These are phyloP conservation scores for Hansenula anomala DNA, from an alignment of 1,139 yeast genomes.

Conservation along the genomic window DNA sequence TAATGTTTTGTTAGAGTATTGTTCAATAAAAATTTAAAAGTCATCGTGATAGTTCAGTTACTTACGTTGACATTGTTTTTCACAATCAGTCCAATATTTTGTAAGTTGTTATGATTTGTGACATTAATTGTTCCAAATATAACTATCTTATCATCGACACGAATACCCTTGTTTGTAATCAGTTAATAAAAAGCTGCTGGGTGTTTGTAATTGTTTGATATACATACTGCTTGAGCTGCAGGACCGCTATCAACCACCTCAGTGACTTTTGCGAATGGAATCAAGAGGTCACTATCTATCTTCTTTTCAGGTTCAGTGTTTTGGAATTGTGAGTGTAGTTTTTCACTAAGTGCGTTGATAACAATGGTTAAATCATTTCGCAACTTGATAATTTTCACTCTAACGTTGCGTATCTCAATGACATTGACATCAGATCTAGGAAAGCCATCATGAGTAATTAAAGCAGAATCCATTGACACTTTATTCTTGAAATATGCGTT, in stretches of 20 bases:
- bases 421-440: conserved; percentile 86
- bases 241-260: conserved; percentile 48
- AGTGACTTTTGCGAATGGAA: conserved; percentile 57
- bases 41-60: too few relatives aligned
- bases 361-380: conserved; percentile 62
- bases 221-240: conserved; percentile 33
- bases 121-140: conserved; percentile 51
- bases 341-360: conserved; percentile 41
- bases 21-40: too few relatives aligned
- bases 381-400: conserved; percentile 62
- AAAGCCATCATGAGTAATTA: conserved; percentile 70
- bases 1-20: too few relatives aligned
- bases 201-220: too few relatives aligned
- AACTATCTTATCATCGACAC: conserved; percentile 42
- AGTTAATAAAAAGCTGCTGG: too few relatives aligned
- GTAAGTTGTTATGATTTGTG: conserved; percentile 14
- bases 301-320: conserved; percentile 5
- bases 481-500: conserved; percentile 26
- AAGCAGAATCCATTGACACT: conserved; percentile 59
- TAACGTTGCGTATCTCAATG: conserved; percentile 51
- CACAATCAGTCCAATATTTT: conserved; percentile 31
- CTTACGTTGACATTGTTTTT: conserved; percentile 16
- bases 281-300: conserved; percentile 5
- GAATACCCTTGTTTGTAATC: conserved; percentile 27
- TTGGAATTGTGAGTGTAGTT: conserved; percentile 39